Evolutionary conservation across 352 stramenopile species (phyloP), one percentile per base, ranked within the genome.

Genomic region (Sclerospora graminicola): DNA sequence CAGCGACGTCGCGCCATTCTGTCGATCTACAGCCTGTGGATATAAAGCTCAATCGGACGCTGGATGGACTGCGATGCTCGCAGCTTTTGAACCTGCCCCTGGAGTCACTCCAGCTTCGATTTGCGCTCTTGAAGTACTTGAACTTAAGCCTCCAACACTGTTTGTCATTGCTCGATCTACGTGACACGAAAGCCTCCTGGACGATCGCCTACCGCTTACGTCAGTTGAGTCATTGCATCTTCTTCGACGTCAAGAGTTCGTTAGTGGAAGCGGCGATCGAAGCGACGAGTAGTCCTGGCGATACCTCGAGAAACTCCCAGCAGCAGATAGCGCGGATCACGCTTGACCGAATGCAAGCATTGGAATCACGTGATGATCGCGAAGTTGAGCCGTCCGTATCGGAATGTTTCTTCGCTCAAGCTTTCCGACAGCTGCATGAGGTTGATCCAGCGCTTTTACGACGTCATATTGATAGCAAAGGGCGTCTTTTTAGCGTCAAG

Each of bases 331-430:
- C 82, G 5, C 69, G 79, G 8, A 94, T 94, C 48, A 91, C 77
- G 9, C 57, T 94, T 13, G 82, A 94, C 51, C 75, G 82, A 2
- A 59, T 94, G 21, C 79, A 89, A 45, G 82, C 82, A 10, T 67
- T 94, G 15, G 79, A 94, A 46, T 94, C 82, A n/a, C 63, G 78
- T 3, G 82, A 94, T 43, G 82, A 94, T 33, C 73, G 82, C 6
- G 78, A 92, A 47, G 72, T 91, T 0, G 82, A 94, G 34, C 82
- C 82, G 8, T 92, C 79, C 0, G 72, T 89, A 9, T 94, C 82
- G 1, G 72, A 96, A 44, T 97, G 88, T 49, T 94, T 96, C 41
- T 98, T 98, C 38, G 88, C 84, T 0, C 91, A 98, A 51, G 85
- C 87, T 11, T 98, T 96, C 65, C 68, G 84, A 13, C 82, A 96